A percentile compares a stretch with the other conserved stretches of the same genome.
Evolutionary conservation across 495 filamentous ascomycete genomes (phyloP).

Genomic region (Penicillium cataractarum): DNA sequence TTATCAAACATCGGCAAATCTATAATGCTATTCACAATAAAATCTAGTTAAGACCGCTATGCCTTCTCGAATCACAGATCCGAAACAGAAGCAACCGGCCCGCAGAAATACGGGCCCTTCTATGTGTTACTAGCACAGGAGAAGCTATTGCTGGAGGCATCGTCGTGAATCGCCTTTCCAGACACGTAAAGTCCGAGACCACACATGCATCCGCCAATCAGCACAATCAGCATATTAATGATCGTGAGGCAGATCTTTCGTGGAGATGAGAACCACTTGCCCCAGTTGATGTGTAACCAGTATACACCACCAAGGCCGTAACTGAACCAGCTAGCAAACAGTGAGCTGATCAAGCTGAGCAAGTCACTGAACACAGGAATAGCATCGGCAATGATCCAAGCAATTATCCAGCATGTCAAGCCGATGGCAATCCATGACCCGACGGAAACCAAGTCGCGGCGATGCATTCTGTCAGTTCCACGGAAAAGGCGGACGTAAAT

Average conservation of each 20-base stretch:
- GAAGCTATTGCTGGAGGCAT: constrained; percentile 36
- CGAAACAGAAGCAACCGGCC: no score
- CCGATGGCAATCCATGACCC: constrained; percentile 62
- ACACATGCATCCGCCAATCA: constrained; percentile 40
- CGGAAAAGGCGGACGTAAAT: constrained; percentile 65
- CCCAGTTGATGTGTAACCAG: constrained; percentile 49
- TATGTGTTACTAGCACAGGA: constrained; percentile 39
- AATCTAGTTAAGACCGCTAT: no score
- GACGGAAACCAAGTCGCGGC: constrained; percentile 46
- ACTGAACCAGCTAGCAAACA: constrained; percentile 45
- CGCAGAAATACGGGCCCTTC: no score
- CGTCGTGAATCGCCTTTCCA: constrained; percentile 37
- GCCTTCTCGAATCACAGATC: constrained; percentile 3
- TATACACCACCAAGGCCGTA: constrained; percentile 49
- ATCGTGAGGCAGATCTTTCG: constrained; percentile 42
- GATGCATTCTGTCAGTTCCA: constrained; percentile 60
- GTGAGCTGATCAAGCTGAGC: constrained; percentile 50
- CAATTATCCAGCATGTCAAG: constrained; percentile 59
- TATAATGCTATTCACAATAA: neutral
- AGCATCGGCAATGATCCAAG: constrained; percentile 72
- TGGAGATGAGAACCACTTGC: constrained; percentile 36
- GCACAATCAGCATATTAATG: constrained; percentile 37
- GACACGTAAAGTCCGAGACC: constrained; percentile 45
- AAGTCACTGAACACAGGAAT: constrained; percentile 74
- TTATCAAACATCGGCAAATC: neutral